Percentiles rank a stretch among this genome's conserved stretches.
Evolutionary conservation across 1,284 basidiomycete genomes (phyloP).

Genomic region (Flammula alnicola): DNA sequence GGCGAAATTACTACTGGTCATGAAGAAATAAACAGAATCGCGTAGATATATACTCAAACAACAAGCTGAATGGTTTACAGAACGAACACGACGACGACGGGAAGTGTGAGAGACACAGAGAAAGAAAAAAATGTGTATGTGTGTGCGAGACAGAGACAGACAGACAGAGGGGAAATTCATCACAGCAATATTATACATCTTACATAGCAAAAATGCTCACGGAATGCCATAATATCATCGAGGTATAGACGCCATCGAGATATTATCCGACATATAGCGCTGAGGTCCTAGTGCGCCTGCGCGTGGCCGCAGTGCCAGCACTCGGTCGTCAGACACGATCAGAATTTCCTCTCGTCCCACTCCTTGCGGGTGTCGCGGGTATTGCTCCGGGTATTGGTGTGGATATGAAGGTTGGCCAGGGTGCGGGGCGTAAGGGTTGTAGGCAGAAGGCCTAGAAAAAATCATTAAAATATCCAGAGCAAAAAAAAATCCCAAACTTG

Average conservation of each 20-base stretch:
- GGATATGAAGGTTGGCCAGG: slow-evolving; percentile 25
- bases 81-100: slow-evolving; percentile 4
- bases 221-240: slow-evolving; percentile 34
- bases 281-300: slow-evolving; percentile 26
- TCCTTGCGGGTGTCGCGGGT: slow-evolving; percentile 47
- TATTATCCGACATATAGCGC: slow-evolving; percentile 44
- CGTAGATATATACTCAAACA: slow-evolving; percentile 16
- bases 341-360: slow-evolving; percentile 77
- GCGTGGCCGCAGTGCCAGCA: slow-evolving; percentile 66
- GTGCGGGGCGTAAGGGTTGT: slow-evolving; percentile 31
- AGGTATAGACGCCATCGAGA: slow-evolving; percentile 45
- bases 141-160: slow-evolving; percentile 5
- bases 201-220: slow-evolving; percentile 18
- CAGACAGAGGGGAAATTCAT: background rate
- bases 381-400: slow-evolving; percentile 42
- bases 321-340: slow-evolving; percentile 80
- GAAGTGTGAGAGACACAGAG: slow-evolving; percentile 11
- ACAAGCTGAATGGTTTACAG: slow-evolving; percentile 8
- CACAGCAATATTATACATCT: slow-evolving; percentile 18
- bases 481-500: slow-evolving; percentile 30
- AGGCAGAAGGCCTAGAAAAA: slow-evolving; percentile 13
- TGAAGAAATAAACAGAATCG: slow-evolving; percentile 3
- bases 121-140: background rate
- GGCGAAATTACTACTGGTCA: too few relatives aligned
- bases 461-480: background rate